Evolutionary conservation across 345 rosid genomes (phyloP).

Genomic region (Populus euphratica): DNA sequence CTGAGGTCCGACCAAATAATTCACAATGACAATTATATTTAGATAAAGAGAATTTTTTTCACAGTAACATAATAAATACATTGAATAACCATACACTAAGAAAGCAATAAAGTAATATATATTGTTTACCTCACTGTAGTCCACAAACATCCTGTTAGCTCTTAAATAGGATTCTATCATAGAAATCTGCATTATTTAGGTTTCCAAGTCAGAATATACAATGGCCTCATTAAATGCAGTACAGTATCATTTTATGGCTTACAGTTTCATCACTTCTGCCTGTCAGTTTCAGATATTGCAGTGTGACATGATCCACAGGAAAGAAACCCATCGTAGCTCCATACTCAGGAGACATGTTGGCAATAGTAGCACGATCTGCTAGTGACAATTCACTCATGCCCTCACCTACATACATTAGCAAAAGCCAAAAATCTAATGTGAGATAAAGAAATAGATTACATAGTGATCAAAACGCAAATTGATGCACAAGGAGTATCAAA

Average conservation of each 20-base stretch:
- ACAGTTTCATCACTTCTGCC: conserved; percentile 80
- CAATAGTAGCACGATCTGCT: conserved; percentile 97
- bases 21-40: background rate
- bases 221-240: background rate
- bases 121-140: conserved; percentile 67
- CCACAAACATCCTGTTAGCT: conserved; percentile 87
- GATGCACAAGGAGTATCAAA: background rate
- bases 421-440: background rate
- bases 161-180: conserved; percentile 87
- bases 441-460: conserved; percentile 3
- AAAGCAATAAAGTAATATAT: background rate
- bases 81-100: conserved; percentile 1
- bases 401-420: conserved; percentile 48
- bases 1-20: conserved; percentile 31
- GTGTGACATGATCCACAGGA: conserved; percentile 89
- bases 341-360: conserved; percentile 97
- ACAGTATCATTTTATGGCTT: conserved; percentile 15
- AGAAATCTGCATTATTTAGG: conserved; percentile 43
- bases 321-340: conserved; percentile 99
- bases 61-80: background rate
- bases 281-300: conserved; percentile 79
- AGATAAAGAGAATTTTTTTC: background rate
- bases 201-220: conserved; percentile 17
- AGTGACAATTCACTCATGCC: conserved; percentile 86
- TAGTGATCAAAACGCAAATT: background rate